A percentile compares a stretch with the other conserved stretches of the same genome.
These are phyloP conservation scores for Aspergillus steynii DNA, from an alignment of 495 filamentous ascomycete genomes.

Conservation along the genomic window DNA sequence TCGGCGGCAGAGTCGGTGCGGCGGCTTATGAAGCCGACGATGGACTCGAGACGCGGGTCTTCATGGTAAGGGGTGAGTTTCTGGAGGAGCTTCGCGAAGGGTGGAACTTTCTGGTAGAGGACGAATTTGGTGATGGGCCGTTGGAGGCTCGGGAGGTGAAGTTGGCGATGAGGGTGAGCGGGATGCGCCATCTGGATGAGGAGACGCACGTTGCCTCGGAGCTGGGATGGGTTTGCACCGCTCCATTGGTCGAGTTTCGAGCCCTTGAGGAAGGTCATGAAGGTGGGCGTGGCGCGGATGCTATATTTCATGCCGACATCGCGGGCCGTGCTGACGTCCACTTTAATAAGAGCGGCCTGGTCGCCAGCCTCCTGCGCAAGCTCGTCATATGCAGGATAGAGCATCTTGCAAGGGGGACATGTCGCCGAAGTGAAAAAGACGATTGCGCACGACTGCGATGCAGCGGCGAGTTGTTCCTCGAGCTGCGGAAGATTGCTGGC, in stretches of 20 bases:
- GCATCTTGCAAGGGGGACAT: constrained; percentile 79
- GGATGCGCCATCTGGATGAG: constrained; percentile 77
- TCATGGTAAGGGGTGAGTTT: constrained; percentile 64
- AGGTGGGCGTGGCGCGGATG: constrained; percentile 82
- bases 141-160: constrained; percentile 70
- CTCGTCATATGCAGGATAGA: constrained; percentile 82
- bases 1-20: constrained; percentile 37
- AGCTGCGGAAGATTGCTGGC: constrained; percentile 59
- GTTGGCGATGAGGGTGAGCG: constrained; percentile 69
- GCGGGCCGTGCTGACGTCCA: constrained; percentile 68
- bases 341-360: constrained; percentile 75
- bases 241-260: constrained; percentile 76
- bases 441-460: constrained; percentile 68
- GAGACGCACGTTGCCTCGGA: constrained; percentile 71
- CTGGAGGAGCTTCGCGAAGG: constrained; percentile 76
- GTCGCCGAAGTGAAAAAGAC: constrained; percentile 92
- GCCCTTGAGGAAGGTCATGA: constrained; percentile 82
- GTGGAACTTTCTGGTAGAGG: constrained; percentile 75
- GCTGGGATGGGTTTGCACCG: constrained; percentile 66
- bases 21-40: constrained; percentile 65
- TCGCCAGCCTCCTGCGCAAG: constrained; percentile 73
- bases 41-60: constrained; percentile 50
- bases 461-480: constrained; percentile 56
- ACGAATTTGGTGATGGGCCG: constrained; percentile 63
- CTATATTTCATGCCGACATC: constrained; percentile 67